phyloP scores from a whole-genome alignment of 331 rosid species.

The Quercus lobata region DNA sequence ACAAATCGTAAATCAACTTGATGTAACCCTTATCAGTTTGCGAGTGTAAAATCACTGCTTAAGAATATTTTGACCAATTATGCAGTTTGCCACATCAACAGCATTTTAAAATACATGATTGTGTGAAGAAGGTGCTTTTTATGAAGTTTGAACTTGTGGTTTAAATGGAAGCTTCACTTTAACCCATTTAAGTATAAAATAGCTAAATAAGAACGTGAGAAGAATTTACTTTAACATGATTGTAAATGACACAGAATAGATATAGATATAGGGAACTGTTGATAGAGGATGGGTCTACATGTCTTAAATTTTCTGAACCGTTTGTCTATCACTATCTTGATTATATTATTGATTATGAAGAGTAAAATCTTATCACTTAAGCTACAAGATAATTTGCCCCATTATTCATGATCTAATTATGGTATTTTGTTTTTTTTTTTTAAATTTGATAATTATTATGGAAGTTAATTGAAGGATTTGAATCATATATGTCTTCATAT shows the following conservation, averaged over 20 bases:
- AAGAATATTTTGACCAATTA: constrained; percentile 21
- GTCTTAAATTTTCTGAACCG: constrained; percentile 46
- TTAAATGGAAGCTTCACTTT: constrained; percentile 4
- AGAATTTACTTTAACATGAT: constrained; percentile 10
- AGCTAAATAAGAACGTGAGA: background rate
- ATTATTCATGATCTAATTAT: background rate
- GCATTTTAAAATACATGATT: constrained; percentile 9
- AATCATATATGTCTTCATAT: accelerated
- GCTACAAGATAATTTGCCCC: constrained; percentile 25
- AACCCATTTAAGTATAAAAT: background rate
- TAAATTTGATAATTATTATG: no score
- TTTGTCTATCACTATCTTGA: constrained; percentile 43
- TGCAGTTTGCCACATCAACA: background rate
- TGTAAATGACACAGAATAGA: constrained; percentile 18
- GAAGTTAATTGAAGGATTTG: no score
- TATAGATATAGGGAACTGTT: background rate
- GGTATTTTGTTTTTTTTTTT: background rate
- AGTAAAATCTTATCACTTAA: constrained; percentile 49
- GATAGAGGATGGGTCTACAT: constrained; percentile 42
- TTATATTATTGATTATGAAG: constrained; percentile 24
- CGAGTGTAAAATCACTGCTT: background rate
- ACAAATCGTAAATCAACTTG: constrained; percentile 35
- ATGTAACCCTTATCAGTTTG: constrained; percentile 20
- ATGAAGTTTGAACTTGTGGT: constrained; percentile 20
- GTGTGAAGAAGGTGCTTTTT: constrained; percentile 25